Evolutionary conservation across 2,329 filamentous ascomycete species (phyloP).

Genomic region (Colletotrichum chlorophyti): DNA sequence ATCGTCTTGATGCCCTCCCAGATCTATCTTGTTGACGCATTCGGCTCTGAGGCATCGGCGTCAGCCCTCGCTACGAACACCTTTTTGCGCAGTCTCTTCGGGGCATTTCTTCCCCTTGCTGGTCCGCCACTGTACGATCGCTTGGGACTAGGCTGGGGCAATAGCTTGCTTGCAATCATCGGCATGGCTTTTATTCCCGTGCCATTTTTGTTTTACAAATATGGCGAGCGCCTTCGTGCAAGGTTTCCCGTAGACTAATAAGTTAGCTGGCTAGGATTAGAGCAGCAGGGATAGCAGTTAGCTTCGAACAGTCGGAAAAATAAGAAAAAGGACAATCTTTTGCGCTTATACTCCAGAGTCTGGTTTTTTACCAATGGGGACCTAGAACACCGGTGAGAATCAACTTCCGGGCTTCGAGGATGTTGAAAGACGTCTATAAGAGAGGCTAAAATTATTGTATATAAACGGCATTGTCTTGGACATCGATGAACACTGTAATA

Average conservation of each 20-base stretch:
- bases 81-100: slow-evolving; percentile 13
- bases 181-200: slow-evolving; percentile 16
- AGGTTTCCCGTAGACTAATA: slow-evolving; percentile 2
- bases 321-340: too few relatives aligned
- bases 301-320: too few relatives aligned
- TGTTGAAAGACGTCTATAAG: too few relatives aligned
- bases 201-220: slow-evolving; percentile 12
- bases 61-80: slow-evolving; percentile 7
- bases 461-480: not conserved
- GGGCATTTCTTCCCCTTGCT: slow-evolving; percentile 26
- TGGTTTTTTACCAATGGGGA: too few relatives aligned
- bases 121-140: slow-evolving; percentile 20
- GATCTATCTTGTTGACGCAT: slow-evolving; percentile 35
- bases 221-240: slow-evolving; percentile 5
- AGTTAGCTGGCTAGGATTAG: not conserved
- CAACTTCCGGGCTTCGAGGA: too few relatives aligned
- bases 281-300: too few relatives aligned
- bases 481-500: too few relatives aligned
- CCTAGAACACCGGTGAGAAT: too few relatives aligned
- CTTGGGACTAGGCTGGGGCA: slow-evolving; percentile 31
- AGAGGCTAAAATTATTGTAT: too few relatives aligned
- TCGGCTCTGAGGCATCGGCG: slow-evolving; percentile 28
- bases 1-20: slow-evolving; percentile 40
- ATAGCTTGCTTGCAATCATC: slow-evolving; percentile 29
- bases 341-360: too few relatives aligned